Evolutionary conservation across 169 alveolate genomes (phyloP).

Genomic region (Eimeria praecox): DNA sequence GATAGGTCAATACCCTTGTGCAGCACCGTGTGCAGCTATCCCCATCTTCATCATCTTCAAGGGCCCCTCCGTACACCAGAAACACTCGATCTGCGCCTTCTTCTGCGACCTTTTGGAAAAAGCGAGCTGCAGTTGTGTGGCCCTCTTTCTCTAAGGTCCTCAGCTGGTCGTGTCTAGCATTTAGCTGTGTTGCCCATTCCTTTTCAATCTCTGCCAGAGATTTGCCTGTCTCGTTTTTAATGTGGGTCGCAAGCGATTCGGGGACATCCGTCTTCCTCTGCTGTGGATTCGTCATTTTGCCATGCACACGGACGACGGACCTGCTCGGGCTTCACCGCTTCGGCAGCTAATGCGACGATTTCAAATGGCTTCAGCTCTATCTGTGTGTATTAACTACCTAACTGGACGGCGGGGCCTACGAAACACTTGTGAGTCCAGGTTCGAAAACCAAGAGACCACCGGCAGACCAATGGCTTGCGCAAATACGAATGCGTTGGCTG

Average conservation of each 20-base stretch:
- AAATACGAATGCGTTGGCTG: neutral
- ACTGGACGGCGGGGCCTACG: neutral
- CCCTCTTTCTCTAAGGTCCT: neutral
- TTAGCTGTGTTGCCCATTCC: conserved; percentile 35
- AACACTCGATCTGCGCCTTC: conserved; percentile 41
- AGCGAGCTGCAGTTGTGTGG: conserved; percentile 48
- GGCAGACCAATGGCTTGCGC: conserved; percentile 9
- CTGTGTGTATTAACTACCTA: neutral
- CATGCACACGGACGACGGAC: neutral
- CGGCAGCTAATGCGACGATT: neutral
- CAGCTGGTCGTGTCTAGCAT: conserved; percentile 37
- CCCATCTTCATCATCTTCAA: neutral
- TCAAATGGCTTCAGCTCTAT: neutral
- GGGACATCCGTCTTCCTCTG: neutral
- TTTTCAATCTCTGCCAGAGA: conserved; percentile 43
- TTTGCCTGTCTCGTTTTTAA: conserved; percentile 22
- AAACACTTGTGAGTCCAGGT: neutral
- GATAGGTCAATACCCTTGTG: conserved; percentile 60
- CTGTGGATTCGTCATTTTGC: conserved; percentile 18
- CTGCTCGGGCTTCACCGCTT: neutral
- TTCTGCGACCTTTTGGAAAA: conserved; percentile 43
- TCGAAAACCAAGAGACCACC: neutral
- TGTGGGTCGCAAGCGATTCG: neutral
- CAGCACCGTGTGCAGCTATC: conserved; percentile 42
- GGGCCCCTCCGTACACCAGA: conserved; percentile 56